Percentiles rank a stretch among this genome's conserved stretches.
phyloP scores from a whole-genome alignment of 257 asterid genomes.

The Solanum acaule region DNA sequence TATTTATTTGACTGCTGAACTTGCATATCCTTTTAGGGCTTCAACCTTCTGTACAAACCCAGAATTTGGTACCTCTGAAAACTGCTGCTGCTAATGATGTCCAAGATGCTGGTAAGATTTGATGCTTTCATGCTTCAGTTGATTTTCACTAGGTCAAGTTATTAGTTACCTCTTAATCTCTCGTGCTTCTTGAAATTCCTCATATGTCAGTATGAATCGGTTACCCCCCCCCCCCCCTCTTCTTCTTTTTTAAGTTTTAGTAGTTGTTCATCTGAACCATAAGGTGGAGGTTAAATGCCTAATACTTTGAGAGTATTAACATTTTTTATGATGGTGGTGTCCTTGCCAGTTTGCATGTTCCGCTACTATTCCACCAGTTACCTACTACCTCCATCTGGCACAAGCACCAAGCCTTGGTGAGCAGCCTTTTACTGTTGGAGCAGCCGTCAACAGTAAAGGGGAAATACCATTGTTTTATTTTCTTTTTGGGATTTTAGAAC shows the following conservation, averaged over 20 bases:
- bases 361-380: neutral
- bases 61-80: constrained; percentile 5
- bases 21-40: constrained; percentile 15
- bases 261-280: neutral
- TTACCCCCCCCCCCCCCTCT: too few relatives aligned
- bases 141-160: neutral
- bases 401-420: neutral
- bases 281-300: neutral
- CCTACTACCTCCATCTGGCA: neutral
- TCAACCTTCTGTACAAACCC: constrained; percentile 21
- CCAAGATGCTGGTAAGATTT: constrained; percentile 17
- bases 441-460: neutral
- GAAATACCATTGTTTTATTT: neutral
- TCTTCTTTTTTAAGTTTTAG: neutral
- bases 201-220: neutral
- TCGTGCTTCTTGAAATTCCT: neutral
- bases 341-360: neutral
- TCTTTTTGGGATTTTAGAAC: neutral
- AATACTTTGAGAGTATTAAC: neutral
- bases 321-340: neutral
- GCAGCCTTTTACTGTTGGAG: neutral
- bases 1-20: constrained; percentile 2
- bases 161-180: neutral
- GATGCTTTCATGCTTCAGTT: neutral
- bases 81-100: constrained; percentile 17